Base-by-base conservation (phyloP, 1,139 yeast species). In the Saccharomyces hybrid region DNA sequence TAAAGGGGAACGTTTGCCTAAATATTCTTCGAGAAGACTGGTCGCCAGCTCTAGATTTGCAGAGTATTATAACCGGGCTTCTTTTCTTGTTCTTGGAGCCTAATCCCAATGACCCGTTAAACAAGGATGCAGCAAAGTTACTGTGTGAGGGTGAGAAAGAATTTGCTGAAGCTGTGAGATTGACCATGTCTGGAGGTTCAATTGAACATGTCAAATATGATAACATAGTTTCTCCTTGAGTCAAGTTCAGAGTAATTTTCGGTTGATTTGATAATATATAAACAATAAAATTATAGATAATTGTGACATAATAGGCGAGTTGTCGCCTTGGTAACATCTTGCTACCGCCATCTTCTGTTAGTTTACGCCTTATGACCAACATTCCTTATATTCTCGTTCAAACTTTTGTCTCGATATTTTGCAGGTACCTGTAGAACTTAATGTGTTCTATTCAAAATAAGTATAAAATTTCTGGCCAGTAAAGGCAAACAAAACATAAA, bases 21-120 rank as follows among this genome's bases (percentile, higher is more conserved):
- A 91, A 93, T 68, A 90, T 93, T 48, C 75, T 93, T 57, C 75
- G 98, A 60, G 97, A 90, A 70, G 98, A 91, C 70, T 93, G 99
- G 99, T 84, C 93, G 34, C 98, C 99, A 0, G 97, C 90, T 1
- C 77, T 93, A 62, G 88, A 86, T 59, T 75, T 93, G 66, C 89
- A 86, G 68, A 78, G 93, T 5, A 83, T 93, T 25, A 77, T 91
- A 60, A 85, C 91, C 52, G 99, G 99, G 0, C 76, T 93, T 57
- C 82, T 90, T 66, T 90, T 86, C 67, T 76, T 93, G 60, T 89
- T 93, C 64, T 75, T 89, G 57, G 97, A 91, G 64, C 97, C 97
- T 13, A 91, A 90, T 68, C 86, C 96, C 0, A 84, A 83, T 57
- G 98, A 93, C 69, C 99, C 99, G 1, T 78, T 93, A 61, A 93